These are phyloP conservation scores for Meripilus lineatus DNA, from an alignment of 1,284 basidiomycete genomes.

Conservation along the genomic window DNA sequence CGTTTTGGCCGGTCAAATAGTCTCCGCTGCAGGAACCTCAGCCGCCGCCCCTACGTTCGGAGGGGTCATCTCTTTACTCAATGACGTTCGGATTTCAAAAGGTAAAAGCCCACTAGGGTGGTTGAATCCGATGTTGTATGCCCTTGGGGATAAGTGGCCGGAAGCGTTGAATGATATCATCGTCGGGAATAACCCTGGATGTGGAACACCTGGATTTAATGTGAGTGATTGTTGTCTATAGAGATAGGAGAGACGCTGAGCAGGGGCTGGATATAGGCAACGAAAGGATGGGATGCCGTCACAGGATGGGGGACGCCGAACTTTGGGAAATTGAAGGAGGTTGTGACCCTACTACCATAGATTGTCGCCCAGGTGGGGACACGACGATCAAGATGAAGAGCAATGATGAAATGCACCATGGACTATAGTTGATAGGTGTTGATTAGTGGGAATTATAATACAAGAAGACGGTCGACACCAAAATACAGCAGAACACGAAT, in stretches of 20 bases:
- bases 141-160: constrained; percentile 20
- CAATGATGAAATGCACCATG: too few species aligned
- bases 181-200: constrained; percentile 49
- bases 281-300: constrained; percentile 33
- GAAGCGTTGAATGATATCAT: constrained; percentile 48
- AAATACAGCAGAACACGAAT: neutral
- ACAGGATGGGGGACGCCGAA: constrained; percentile 27
- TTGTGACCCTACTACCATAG: too few species aligned
- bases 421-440: too few species aligned
- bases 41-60: constrained; percentile 55
- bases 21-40: constrained; percentile 48
- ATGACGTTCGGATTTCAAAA: constrained; percentile 46
- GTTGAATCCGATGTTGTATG: constrained; percentile 55
- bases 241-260: neutral
- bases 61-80: constrained; percentile 51
- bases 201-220: constrained; percentile 49
- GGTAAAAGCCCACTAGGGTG: constrained; percentile 46
- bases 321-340: constrained; percentile 20
- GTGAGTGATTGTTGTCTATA: constrained; percentile 22
- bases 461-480: neutral
- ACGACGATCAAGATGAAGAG: too few species aligned
- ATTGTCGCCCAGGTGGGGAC: too few species aligned
- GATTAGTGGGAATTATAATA: too few species aligned
- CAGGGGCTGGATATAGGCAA: constrained; percentile 18
- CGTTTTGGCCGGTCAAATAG: constrained; percentile 26